Evolutionary conservation across 176 grass and related monocot genomes (phyloP).

Genomic region (Secale cereale): DNA sequence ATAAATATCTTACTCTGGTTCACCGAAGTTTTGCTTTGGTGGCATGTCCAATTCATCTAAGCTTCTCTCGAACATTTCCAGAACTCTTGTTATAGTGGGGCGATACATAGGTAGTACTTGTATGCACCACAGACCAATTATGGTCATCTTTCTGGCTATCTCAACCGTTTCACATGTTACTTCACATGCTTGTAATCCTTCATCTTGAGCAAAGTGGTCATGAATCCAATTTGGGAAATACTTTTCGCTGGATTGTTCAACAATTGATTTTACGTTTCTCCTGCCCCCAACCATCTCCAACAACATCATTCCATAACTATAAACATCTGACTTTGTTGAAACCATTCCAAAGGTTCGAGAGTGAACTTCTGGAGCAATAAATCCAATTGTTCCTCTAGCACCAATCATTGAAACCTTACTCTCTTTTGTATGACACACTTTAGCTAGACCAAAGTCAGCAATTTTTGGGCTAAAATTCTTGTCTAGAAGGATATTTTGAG

Average conservation of each 20-base stretch:
- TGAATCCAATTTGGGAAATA: slow-evolving; percentile 77
- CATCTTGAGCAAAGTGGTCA: slow-evolving; percentile 45
- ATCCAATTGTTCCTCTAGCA: too few relatives aligned
- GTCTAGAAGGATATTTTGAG: too few relatives aligned
- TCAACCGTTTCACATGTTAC: slow-evolving; percentile 19
- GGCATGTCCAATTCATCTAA: slow-evolving; percentile 37
- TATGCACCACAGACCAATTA: slow-evolving; percentile 48
- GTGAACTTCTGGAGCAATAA: too few relatives aligned
- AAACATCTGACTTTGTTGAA: too few relatives aligned
- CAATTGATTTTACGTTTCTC: slow-evolving; percentile 24
- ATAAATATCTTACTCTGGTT: slow-evolving; percentile 9
- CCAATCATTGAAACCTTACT: too few relatives aligned
- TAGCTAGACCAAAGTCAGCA: too few relatives aligned
- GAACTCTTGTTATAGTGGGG: slow-evolving; percentile 33
- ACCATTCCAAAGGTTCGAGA: too few relatives aligned
- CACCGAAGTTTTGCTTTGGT: slow-evolving; percentile 20
- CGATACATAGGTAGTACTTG: slow-evolving; percentile 34
- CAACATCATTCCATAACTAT: too few relatives aligned
- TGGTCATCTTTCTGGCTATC: slow-evolving; percentile 37
- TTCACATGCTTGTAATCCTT: slow-evolving; percentile 31
- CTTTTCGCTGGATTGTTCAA: slow-evolving; percentile 16
- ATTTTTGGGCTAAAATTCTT: too few relatives aligned
- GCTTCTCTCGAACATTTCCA: slow-evolving; percentile 47
- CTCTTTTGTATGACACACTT: too few relatives aligned
- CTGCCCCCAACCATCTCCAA: background rate